phyloP scores from a whole-genome alignment of 805 yeast species.

The Clavispora phyllophila region DNA sequence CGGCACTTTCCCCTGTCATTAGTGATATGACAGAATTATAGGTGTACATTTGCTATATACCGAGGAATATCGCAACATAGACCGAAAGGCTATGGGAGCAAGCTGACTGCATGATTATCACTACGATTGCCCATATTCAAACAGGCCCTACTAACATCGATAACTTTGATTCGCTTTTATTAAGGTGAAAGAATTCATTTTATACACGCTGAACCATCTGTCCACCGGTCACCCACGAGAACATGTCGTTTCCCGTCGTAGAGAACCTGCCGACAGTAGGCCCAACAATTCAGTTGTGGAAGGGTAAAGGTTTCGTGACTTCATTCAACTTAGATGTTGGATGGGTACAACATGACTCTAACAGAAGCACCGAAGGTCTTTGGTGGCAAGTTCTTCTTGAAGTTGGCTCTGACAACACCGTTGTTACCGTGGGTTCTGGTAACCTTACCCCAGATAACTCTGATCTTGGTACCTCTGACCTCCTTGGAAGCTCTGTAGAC shows the following conservation, averaged over 20 bases:
- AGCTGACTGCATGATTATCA: too few species aligned
- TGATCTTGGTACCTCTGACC: constrained; percentile 97
- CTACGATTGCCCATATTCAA: too few species aligned
- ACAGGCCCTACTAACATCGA: not conserved
- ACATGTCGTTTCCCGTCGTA: constrained; percentile 3
- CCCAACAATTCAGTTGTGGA: constrained; percentile 10
- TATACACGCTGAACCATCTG: constrained; percentile 15
- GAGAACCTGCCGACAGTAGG: constrained; percentile 2
- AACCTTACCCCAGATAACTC: constrained; percentile 99
- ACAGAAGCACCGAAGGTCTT: constrained; percentile 99
- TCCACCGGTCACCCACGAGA: constrained; percentile 1
- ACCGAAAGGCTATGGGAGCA: too few species aligned
- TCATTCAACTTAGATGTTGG: constrained; percentile 76
- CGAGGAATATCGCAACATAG: too few species aligned
- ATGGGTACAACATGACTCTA: constrained; percentile 99
- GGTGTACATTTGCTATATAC: too few species aligned
- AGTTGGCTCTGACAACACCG: constrained; percentile 98
- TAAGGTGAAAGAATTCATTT: constrained; percentile 13
- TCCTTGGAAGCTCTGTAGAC: constrained; percentile 99
- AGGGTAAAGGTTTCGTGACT: constrained; percentile 5
- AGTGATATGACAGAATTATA: too few species aligned
- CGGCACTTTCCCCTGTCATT: too few species aligned
- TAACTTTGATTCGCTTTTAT: constrained; percentile 1
- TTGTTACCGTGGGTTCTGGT: constrained; percentile 98
- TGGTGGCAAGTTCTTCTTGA: constrained; percentile 98